Base-by-base conservation (phyloP, 108 stramenopile species). In the Skeletonema potamos region DNA sequence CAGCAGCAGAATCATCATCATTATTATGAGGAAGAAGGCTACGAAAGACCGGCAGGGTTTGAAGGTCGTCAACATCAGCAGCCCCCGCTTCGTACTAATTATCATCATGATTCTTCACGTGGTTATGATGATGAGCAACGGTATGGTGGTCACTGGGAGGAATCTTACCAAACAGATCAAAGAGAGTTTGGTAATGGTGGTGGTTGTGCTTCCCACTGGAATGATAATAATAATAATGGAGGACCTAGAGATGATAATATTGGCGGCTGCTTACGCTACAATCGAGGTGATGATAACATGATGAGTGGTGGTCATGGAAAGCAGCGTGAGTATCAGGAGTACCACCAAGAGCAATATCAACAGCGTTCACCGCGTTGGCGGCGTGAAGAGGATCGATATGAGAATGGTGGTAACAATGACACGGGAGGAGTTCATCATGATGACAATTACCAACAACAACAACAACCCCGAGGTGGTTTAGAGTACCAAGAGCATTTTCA, bases 241-340 rank as follows among this genome's bases (percentile, higher is more conserved):
- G 48, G 18, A 22, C 5, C 1, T 51, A 51, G 48, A 51, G 20
- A 22, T 22, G 20, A 7, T 9, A 22, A 24, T 9, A 2, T 18
- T 51, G 48, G 22, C 1, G n/a, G 22, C 22, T 51, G 22, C 22
- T 51, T 22, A 0, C 22, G 7, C 48, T 22, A 51, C 22, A 51
- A 51, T 51, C 48, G 48, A 22, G 22, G 22, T 51, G 48, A 20
- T 1, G 22, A 51, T 51, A 20, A 22, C 22, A 51, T 51, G 48
- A 51, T 51, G 22, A 7, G 7, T 34, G 22, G 48, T 24, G 22
- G 48, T 24, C 22, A n/a, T n/a, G 22, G 48, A 24, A 6, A 54
- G 41, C 24, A 34, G n/a, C 36, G 10, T 33, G 56, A 54, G 62
- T 58, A 17, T 44, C 43, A 66, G 20, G 27, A 57, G 48, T 51